Percentiles rank a stretch among this genome's conserved stretches.
Conservation (phyloP, 2,329 filamentous ascomycete genomes). For the Blastomyces percursus region DNA sequence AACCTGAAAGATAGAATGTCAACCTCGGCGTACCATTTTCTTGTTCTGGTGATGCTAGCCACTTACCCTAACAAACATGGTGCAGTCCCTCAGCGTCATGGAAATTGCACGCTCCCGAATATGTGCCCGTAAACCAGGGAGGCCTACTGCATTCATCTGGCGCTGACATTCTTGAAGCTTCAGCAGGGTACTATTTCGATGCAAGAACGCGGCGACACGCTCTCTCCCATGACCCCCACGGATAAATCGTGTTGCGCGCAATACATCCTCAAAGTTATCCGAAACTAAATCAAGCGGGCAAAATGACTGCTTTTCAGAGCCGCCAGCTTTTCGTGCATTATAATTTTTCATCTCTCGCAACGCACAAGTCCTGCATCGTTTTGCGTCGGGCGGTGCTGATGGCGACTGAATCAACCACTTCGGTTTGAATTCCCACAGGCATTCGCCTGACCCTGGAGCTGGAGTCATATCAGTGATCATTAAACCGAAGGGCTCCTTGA, state of each 20-base stretch:
- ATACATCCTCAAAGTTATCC: slow-evolving; percentile 33
- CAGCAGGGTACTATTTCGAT: slow-evolving; percentile 26
- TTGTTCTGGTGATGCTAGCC: background rate
- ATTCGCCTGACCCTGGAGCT: slow-evolving; percentile 22
- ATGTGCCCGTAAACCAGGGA: slow-evolving; percentile 26
- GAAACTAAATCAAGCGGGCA: slow-evolving; percentile 57
- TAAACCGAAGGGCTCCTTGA: slow-evolving; percentile 52
- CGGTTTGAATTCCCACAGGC: slow-evolving; percentile 64
- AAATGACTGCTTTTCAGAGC: slow-evolving; percentile 34
- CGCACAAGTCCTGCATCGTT: slow-evolving; percentile 66
- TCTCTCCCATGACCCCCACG: slow-evolving; percentile 23
- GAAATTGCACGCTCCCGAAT: slow-evolving; percentile 49
- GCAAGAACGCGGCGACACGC: slow-evolving; percentile 26
- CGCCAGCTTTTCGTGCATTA: slow-evolving; percentile 22
- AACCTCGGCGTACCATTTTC: background rate
- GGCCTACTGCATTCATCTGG: slow-evolving; percentile 25
- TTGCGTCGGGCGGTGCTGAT: slow-evolving; percentile 51
- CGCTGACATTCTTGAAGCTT: slow-evolving; percentile 28
- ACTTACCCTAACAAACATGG: slow-evolving; percentile 55
- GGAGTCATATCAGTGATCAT: slow-evolving; percentile 64
- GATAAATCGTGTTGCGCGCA: slow-evolving; percentile 32
- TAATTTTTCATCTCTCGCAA: slow-evolving; percentile 40
- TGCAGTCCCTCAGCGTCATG: slow-evolving; percentile 75
- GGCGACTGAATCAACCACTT: slow-evolving; percentile 75
- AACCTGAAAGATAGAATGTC: slow-evolving; percentile 19